Evolutionary conservation across 768 basidiomycete species (phyloP).

Genomic region (Exsudoporus frostii): DNA sequence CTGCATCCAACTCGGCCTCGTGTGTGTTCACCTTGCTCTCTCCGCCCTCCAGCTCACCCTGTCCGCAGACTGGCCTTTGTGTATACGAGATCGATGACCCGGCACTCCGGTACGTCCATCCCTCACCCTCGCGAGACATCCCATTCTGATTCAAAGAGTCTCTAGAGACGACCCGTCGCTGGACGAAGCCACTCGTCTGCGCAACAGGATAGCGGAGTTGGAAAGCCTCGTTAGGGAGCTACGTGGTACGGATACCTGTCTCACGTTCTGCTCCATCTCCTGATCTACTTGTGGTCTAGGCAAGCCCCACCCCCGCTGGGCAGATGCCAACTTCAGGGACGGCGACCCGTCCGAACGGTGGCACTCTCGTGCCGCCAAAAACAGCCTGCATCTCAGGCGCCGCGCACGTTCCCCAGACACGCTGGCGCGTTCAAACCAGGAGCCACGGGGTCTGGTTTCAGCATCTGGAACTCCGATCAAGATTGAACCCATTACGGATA

Average conservation of each 20-base stretch:
- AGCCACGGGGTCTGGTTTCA: constrained; percentile 40
- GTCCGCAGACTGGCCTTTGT: constrained; percentile 78
- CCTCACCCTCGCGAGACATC: neutral
- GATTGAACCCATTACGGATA: constrained; percentile 56
- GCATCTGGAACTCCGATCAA: constrained; percentile 62
- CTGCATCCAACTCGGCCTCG: constrained; percentile 86
- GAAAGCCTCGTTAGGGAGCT: constrained; percentile 90
- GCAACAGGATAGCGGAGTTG: constrained; percentile 87
- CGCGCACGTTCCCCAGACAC: constrained; percentile 37
- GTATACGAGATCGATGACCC: constrained; percentile 95
- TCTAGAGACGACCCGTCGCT: constrained; percentile 79
- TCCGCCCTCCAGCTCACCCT: constrained; percentile 4
- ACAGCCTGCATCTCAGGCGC: constrained; percentile 45
- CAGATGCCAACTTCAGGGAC: constrained; percentile 73
- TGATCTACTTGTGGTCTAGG: constrained; percentile 40
- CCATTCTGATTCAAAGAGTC: neutral
- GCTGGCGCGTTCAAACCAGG: constrained; percentile 32
- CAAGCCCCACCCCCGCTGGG: constrained; percentile 87
- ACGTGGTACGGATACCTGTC: constrained; percentile 49
- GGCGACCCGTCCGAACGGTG: constrained; percentile 82
- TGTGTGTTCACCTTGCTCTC: constrained; percentile 31
- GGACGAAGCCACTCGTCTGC: constrained; percentile 83
- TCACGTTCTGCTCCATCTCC: constrained; percentile 1
- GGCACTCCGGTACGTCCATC: constrained; percentile 55
- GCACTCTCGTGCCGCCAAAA: constrained; percentile 81